Base-by-base conservation (phyloP, 177 flowering plant species). In the Vitis hybrid region DNA sequence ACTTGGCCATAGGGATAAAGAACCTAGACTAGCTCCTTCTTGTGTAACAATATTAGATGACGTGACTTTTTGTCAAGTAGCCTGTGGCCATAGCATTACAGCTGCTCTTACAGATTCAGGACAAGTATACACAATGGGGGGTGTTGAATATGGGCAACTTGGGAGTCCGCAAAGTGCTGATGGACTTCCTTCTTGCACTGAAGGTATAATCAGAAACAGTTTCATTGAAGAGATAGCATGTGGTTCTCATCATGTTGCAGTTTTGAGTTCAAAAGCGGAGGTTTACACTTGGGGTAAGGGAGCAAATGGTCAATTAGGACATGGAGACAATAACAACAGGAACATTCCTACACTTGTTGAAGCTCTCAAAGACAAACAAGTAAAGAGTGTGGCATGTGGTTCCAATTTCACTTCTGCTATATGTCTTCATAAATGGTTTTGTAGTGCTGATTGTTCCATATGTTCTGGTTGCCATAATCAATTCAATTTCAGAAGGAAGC, bases 261-360 rank as follows among this genome's bases (percentile, higher is more conserved):
- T 76, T 50, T 72, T 82, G 66, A 85, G 80, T 29, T 85, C 89
- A 19, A 81, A 72, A 60, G 64, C 76, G 45, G 86, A 85, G 65
- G 82, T 85, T 68, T 85, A 85, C 75, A 85, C 86, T 12, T 85
- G 89, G 89, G 89, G 89, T 60, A 83, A 81, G 55, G 88, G 88
- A n/a, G 77, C 80, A 71, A 83, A 81, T 79, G 86, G 88, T 13
- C 73, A 70, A 51, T 66, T 84, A 64, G 87, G 87, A 52, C 87
- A 82, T 71, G 87, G 87, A 16, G 84, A 84, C 64, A 66, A 31
- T 60, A 74, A 75, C 64, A 82, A 84, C 74, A 72, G 82, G 55
- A 73, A 74, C 52, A 56, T 71, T 48, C 85, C 87, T 10, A 74
- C 82, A 14, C 68, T 84, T 5, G 78, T 84, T 72, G 85, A 84